Conservation (phyloP, 345 rosid genomes). For the Lumnitzera racemosa region DNA sequence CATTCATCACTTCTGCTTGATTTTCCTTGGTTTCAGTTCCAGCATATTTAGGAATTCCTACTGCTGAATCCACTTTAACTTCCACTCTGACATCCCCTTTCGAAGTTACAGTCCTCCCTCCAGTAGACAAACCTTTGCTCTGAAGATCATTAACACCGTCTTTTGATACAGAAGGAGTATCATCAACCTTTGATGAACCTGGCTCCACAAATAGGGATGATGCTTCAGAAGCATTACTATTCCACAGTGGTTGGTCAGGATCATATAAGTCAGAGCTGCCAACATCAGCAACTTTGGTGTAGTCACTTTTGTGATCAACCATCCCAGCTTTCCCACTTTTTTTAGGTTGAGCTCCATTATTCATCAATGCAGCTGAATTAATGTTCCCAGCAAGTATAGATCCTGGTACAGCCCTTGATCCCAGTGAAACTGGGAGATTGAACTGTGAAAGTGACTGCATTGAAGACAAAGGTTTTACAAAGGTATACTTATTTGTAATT, state of each 20-base stretch:
- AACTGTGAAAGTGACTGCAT: slow-evolving; percentile 95
- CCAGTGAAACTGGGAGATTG: slow-evolving; percentile 83
- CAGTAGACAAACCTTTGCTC: slow-evolving; percentile 40
- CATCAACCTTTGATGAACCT: slow-evolving; percentile 51
- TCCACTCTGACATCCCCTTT: slow-evolving; percentile 35
- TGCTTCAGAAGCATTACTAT: slow-evolving; percentile 57
- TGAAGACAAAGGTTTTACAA: slow-evolving; percentile 23
- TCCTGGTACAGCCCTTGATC: slow-evolving; percentile 50
- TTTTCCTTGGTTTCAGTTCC: slow-evolving; percentile 52
- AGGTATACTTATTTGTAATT: not conserved
- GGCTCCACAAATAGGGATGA: slow-evolving; percentile 37
- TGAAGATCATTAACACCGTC: slow-evolving; percentile 37
- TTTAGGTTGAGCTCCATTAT: slow-evolving; percentile 31
- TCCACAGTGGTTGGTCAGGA: slow-evolving; percentile 99
- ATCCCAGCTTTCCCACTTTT: slow-evolving; percentile 45
- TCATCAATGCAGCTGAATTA: slow-evolving; percentile 40
- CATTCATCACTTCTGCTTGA: slow-evolving; percentile 26
- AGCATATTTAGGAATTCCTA: slow-evolving; percentile 29
- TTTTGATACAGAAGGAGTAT: slow-evolving; percentile 35
- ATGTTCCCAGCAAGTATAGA: slow-evolving; percentile 41
- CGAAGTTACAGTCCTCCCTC: slow-evolving; percentile 62
- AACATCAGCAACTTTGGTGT: slow-evolving; percentile 31
- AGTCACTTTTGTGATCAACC: slow-evolving; percentile 51
- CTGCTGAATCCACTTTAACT: slow-evolving; percentile 45
- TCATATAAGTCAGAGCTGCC: slow-evolving; percentile 81